phyloP scores from a whole-genome alignment of 1,139 yeast genomes.

The Saccharomycopsis hybrid region DNA sequence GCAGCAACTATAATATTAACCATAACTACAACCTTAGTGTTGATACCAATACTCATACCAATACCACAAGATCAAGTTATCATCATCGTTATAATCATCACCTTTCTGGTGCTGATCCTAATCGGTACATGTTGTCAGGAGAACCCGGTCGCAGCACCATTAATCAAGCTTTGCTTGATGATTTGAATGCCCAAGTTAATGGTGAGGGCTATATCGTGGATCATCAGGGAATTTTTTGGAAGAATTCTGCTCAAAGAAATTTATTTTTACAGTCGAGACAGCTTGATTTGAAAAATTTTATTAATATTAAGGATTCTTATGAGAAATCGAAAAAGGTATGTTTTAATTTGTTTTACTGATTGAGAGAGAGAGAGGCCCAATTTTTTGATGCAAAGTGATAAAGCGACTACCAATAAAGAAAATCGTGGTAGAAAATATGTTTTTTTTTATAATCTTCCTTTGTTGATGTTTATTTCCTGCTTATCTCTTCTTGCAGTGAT shows the following conservation, averaged over 20 bases:
- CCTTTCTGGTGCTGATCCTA: too few relatives aligned
- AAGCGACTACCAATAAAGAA: too few relatives aligned
- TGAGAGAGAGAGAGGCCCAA: conserved; percentile 6
- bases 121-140: too few relatives aligned
- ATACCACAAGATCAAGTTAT: too few relatives aligned
- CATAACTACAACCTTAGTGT: too few relatives aligned
- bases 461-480: conserved; percentile 21
- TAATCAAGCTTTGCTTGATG: too few relatives aligned
- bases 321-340: conserved; percentile 20
- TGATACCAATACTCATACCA: too few relatives aligned
- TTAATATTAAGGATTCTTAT: conserved; percentile 24
- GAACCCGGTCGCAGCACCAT: too few relatives aligned
- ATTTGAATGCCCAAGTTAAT: background rate
- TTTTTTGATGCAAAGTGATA: too few relatives aligned
- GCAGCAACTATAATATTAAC: background rate
- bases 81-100: background rate
- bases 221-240: conserved; percentile 28
- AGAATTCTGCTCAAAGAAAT: conserved; percentile 21
- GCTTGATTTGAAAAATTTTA: conserved; percentile 24
- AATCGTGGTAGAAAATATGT: background rate
- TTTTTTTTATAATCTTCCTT: background rate
- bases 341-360: conserved; percentile 9
- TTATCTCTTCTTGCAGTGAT: conserved; percentile 28
- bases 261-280: conserved; percentile 23
- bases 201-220: conserved; percentile 17